Base-by-base conservation (phyloP, 306 rosid species). In the Glycine latifolia region DNA sequence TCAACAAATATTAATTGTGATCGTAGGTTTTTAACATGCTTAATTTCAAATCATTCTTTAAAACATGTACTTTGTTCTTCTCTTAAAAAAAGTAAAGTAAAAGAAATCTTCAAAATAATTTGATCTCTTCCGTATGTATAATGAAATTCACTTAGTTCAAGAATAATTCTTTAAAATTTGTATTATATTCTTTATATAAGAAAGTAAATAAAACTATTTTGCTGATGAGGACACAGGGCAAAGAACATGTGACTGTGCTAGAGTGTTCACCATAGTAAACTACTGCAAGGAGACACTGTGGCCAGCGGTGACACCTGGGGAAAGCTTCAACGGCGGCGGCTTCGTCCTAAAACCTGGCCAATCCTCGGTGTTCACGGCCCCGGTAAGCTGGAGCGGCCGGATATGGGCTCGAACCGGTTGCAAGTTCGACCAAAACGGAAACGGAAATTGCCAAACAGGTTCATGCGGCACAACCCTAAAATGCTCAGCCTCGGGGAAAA, bases 371-470 rank as follows among this genome's bases (percentile, higher is more conserved):
- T 84, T 83, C 85, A 93, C 89, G 0, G 97, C 97, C 12, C 98
- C 98, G 3, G 79, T 88, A 0, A 72, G 90, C 0, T 95, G 99
- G 99, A 78, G 86, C 0, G 99, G 99, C 3, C 82, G 99, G n/a
- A 91, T 95, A 10, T 95, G 98, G 98, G 97, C 94, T 13, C 88
- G 99, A 81, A 93, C 94, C 2, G 97, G 99, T 0, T 95, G 99
- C 92, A 87, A 84, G n/a, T 95, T 95, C 65, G 89, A 91, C 87
- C 53, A 72, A 26, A 53, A 4, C n/a, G 99, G 97, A 3, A 66
- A 11, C 2, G 97, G 97, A 0, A 1, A 71, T 0, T 95, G 99
- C 82, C 87, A 87, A 62, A 95, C 98, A 1, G 98, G 95, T 2
- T 61, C 87, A 5, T 95, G 99, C 8, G 99, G 99, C 8, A 41